Conservation (phyloP, 2,329 filamentous ascomycete genomes). For the Cercospora nicotianae region DNA sequence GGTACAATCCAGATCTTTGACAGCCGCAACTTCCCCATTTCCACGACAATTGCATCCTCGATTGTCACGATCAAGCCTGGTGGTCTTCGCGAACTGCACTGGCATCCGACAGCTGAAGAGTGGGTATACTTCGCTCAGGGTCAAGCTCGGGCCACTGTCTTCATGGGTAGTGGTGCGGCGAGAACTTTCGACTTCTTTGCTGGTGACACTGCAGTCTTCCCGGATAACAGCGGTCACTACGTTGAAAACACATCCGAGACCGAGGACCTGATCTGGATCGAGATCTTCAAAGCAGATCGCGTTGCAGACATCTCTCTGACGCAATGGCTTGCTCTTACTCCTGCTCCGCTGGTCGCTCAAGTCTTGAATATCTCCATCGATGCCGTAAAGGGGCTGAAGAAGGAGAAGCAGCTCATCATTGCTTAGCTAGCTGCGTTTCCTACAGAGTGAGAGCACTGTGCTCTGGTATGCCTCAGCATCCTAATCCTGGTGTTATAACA, state of each 20-base stretch:
- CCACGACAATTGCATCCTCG: constrained; percentile 62
- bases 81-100: constrained; percentile 36
- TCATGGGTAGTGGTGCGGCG: constrained; percentile 58
- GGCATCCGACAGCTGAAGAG: constrained; percentile 47
- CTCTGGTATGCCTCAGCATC: background rate
- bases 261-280: constrained; percentile 66
- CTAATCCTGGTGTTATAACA: background rate
- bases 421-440: constrained; percentile 7
- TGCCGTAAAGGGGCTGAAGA: constrained; percentile 21
- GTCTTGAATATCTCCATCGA: constrained; percentile 18
- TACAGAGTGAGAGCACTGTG: background rate
- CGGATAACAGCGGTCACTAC: constrained; percentile 53
- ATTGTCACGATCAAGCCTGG: constrained; percentile 64
- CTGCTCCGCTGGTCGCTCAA: constrained; percentile 56
- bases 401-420: constrained; percentile 27
- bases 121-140: constrained; percentile 71
- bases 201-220: constrained; percentile 51
- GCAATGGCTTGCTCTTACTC: constrained; percentile 70
- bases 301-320: constrained; percentile 66
- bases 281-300: constrained; percentile 67
- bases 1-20: constrained; percentile 63
- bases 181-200: constrained; percentile 67
- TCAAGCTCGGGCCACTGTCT: constrained; percentile 47
- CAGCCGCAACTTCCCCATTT: constrained; percentile 65
- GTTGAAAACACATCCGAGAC: constrained; percentile 67